Base-by-base conservation (phyloP, 208 protist species). In the Angomonas deanei region DNA sequence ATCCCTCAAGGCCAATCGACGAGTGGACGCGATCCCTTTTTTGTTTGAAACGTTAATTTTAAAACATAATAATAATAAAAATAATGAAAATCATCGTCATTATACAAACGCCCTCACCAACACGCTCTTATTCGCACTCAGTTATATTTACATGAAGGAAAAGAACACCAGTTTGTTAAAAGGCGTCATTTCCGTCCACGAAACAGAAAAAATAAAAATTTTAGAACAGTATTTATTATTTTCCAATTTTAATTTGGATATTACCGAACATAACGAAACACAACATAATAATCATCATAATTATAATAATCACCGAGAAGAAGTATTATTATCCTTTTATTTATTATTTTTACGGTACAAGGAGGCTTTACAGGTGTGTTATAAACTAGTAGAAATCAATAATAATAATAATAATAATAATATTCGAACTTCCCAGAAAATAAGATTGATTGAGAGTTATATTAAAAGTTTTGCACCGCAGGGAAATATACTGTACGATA, bases 11-110 rank as follows among this genome's bases (percentile, higher is more conserved):
- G n/a, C n/a, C n/a, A n/a, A n/a, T n/a, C n/a, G n/a, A n/a, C n/a
- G n/a, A n/a, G n/a, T n/a, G n/a, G 58, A 39, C 47, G n/a, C 31
- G 32, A 59, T 2, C 30, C 19, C 31, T 59, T 42, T 59, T n/a
- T 15, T 42, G 36, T 42, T n/a, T 42, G 15, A 42, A 42, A 42
- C 36, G 15, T n/a, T 42, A 8, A n/a, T 8, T 42, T n/a, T n/a
- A n/a, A 42, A 42, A n/a, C 8, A 42, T 42, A 42, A 42, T 42
- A 42, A 42, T 42, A 42, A 42, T 42, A 15, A 42, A 42, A 42
- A 42, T 42, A 42, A 42, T 42, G 15, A 42, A n/a, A 42, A 42
- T 42, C 8, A 42, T 42, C 15, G 15, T 42, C 15, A 42, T 42
- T 42, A 42, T 42, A n/a, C n/a, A n/a, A n/a, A n/a, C n/a, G n/a